A percentile compares a stretch with the other conserved stretches of the same genome.
Evolutionary conservation across 345 rosid genomes (phyloP).

Genomic region (Citrus mangshanensis): DNA sequence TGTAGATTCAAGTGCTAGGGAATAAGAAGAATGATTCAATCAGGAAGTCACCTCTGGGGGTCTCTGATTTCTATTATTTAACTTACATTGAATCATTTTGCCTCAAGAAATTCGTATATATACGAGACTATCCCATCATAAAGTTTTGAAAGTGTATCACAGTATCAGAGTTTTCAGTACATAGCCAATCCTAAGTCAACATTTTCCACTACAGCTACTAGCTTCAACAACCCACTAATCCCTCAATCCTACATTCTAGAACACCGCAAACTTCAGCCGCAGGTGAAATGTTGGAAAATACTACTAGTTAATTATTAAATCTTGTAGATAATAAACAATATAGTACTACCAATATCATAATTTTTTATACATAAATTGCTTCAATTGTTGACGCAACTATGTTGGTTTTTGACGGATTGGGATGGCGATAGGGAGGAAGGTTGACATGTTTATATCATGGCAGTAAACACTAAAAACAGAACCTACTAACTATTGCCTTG

Average conservation of each 20-base stretch:
- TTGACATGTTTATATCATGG: not conserved
- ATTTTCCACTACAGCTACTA: not conserved
- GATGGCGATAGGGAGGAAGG: not conserved
- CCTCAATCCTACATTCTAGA: not conserved
- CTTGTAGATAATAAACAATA: not conserved
- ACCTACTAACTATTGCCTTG: not conserved
- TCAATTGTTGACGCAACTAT: not conserved
- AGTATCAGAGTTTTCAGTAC: not conserved
- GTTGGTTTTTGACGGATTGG: not conserved
- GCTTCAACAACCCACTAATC: constrained; percentile 10
- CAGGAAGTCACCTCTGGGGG: not conserved
- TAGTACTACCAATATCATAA: not conserved
- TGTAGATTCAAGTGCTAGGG: not conserved
- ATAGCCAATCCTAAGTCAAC: not conserved
- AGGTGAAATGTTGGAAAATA: not conserved
- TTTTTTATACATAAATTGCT: not conserved
- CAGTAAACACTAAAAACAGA: not conserved
- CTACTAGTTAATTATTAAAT: not conserved
- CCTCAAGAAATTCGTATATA: not conserved
- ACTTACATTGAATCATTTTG: not conserved
- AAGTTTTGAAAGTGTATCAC: not conserved
- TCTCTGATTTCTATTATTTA: constrained; percentile 5
- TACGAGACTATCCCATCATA: not conserved
- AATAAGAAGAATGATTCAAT: not conserved
- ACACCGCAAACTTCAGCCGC: not conserved